Percentiles rank a stretch among this genome's conserved stretches.
Conservation (phyloP, 345 rosid species). For the Durio zibethinus region DNA sequence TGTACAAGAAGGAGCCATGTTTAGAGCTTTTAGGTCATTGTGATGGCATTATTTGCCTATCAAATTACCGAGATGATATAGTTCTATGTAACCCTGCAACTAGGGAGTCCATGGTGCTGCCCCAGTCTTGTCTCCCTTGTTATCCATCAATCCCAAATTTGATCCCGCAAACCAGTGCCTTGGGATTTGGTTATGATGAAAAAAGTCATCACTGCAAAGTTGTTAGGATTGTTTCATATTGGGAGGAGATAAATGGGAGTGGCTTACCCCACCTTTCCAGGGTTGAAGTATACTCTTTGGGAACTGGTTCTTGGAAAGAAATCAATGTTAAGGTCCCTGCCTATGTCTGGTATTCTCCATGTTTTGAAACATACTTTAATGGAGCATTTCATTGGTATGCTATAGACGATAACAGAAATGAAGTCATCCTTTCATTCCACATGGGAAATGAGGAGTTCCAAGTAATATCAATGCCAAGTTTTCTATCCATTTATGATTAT, state of each 20-base stretch:
- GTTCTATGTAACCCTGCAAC: constrained; percentile 20
- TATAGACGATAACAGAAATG: too few species aligned
- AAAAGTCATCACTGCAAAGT: background rate
- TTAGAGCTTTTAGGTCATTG: constrained; percentile 14
- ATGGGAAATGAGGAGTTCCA: too few species aligned
- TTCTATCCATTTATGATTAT: background rate
- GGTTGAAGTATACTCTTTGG: background rate
- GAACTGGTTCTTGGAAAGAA: background rate
- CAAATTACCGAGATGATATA: constrained; percentile 11
- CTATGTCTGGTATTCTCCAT: background rate
- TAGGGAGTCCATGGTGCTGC: constrained; percentile 12
- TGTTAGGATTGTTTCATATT: background rate
- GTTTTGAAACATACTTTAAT: background rate
- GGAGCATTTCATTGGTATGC: background rate
- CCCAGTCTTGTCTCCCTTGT: constrained; percentile 4
- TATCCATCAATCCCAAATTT: background rate
- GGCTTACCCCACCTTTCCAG: background rate
- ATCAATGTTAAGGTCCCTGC: background rate
- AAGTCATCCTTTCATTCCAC: too few species aligned
- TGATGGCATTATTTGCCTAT: constrained; percentile 16
- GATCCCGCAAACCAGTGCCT: background rate
- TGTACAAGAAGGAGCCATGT: constrained; percentile 15
- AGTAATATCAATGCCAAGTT: too few species aligned
- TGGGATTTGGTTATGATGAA: background rate
- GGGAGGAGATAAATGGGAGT: background rate